Conservation (phyloP, 768 basidiomycete genomes). For the Sporobolomyces pararoseus region DNA sequence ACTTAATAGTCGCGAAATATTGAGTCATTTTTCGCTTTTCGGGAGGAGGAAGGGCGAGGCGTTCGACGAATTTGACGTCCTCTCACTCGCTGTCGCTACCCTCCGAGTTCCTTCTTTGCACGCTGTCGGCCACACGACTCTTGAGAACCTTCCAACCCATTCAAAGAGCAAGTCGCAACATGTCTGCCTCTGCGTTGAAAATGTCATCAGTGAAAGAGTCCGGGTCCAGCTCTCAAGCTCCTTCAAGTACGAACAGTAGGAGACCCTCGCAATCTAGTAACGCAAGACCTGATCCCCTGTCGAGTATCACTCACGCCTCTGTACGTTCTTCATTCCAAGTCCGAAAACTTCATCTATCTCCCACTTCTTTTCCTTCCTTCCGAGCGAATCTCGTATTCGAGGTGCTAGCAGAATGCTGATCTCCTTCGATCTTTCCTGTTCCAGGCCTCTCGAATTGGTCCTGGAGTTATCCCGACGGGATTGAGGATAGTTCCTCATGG, state of each 20-base stretch:
- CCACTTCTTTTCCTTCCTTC: background rate
- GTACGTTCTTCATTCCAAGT: background rate
- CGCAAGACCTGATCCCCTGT: constrained; percentile 32
- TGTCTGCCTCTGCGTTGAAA: constrained; percentile 5
- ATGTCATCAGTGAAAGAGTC: constrained; percentile 4
- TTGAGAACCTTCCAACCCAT: background rate
- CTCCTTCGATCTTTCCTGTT: background rate
- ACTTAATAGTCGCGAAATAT: no score
- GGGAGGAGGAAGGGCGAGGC: no score
- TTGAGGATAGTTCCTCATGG: constrained; percentile 19
- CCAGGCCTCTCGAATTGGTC: constrained; percentile 33
- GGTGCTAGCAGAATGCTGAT: no score
- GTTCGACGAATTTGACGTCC: no score
- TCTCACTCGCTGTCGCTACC: no score
- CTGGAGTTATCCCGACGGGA: constrained; percentile 32
- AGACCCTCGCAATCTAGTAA: constrained; percentile 19
- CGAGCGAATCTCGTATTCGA: background rate
- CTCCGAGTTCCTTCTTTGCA: no score
- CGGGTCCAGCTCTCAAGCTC: background rate
- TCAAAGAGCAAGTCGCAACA: background rate
- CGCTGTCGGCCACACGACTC: no score
- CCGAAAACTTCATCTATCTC: background rate
- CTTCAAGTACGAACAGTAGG: constrained; percentile 15
- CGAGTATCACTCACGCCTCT: constrained; percentile 32
- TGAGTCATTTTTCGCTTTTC: no score